Evolutionary conservation across 345 rosid genomes (phyloP).

Genomic region (Carallia pectinifolia): DNA sequence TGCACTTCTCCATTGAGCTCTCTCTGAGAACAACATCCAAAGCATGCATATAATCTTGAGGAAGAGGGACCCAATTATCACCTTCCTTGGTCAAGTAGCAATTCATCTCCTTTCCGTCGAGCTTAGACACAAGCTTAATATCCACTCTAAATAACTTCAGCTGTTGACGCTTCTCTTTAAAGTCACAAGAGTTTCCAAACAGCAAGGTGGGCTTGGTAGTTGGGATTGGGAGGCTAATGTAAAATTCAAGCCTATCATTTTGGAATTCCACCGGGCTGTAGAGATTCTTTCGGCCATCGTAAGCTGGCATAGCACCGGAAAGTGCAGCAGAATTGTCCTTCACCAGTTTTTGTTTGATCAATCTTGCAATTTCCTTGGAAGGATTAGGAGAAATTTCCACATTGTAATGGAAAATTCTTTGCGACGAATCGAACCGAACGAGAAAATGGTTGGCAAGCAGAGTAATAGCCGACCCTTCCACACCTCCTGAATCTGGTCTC

Average conservation of each 20-base stretch:
- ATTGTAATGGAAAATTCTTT: conserved; percentile 76
- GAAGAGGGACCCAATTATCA: conserved; percentile 72
- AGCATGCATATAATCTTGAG: conserved; percentile 93
- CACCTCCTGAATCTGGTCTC: conserved; percentile 89
- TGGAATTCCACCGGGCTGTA: conserved; percentile 85
- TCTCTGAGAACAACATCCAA: conserved; percentile 88
- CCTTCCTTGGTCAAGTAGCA: conserved; percentile 64
- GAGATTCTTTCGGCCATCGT: conserved; percentile 78
- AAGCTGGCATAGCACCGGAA: conserved; percentile 68
- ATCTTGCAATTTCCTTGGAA: conserved; percentile 74
- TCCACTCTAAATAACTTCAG: conserved; percentile 64
- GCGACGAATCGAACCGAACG: conserved; percentile 68
- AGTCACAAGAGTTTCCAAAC: conserved; percentile 32
- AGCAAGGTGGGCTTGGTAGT: conserved; percentile 31
- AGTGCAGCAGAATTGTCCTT: conserved; percentile 50
- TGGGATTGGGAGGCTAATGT: conserved; percentile 81
- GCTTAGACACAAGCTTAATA: conserved; percentile 75
- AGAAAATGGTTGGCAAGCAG: conserved; percentile 94
- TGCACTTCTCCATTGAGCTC: conserved; percentile 74
- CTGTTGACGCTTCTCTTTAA: conserved; percentile 50
- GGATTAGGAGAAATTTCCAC: conserved; percentile 84
- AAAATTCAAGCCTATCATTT: conserved; percentile 81
- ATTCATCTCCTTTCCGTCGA: conserved; percentile 68
- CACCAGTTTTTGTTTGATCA: conserved; percentile 78
- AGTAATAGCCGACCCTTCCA: conserved; percentile 65